Conservation (phyloP, 176 grass and related monocot species). For the Alloteropsis semialata region DNA sequence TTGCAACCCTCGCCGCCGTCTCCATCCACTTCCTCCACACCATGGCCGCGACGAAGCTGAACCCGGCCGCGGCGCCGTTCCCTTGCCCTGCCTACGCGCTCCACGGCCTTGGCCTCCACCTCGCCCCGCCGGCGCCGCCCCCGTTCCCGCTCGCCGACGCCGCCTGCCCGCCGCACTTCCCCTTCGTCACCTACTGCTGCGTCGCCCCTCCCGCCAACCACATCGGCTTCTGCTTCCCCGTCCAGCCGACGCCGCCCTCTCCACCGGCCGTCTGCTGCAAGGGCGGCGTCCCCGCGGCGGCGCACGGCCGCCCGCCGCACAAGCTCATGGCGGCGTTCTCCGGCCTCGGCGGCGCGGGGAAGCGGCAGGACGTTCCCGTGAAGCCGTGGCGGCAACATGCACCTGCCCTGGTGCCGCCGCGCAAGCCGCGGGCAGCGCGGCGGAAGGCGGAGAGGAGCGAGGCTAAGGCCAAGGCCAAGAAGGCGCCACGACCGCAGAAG, state of each 20-base stretch:
- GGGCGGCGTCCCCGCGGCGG: background rate
- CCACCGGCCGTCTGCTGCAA: background rate
- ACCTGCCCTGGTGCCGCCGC: background rate
- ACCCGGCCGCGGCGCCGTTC: slow-evolving; percentile 45
- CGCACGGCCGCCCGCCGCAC: background rate
- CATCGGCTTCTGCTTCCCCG: background rate
- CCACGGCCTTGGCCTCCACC: too few relatives aligned
- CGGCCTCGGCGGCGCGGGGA: background rate
- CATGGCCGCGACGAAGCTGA: slow-evolving; percentile 37
- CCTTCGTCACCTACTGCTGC: background rate
- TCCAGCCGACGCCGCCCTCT: background rate
- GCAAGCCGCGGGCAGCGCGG: background rate
- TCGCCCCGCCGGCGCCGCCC: slow-evolving; percentile 2
- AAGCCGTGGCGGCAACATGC: background rate
- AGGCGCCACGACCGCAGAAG: background rate
- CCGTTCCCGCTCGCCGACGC: background rate
- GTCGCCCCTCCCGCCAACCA: background rate
- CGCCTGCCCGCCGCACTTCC: background rate
- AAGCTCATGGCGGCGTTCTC: slow-evolving; percentile 2
- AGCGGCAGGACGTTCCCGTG: background rate
- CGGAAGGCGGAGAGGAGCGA: background rate
- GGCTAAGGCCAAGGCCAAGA: background rate
- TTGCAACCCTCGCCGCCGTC: background rate
- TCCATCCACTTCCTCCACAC: background rate
- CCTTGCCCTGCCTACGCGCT: background rate